Percentiles rank a stretch among this genome's conserved stretches.
Conservation (phyloP, 2,329 filamentous ascomycete genomes). For the Monosporascus sp. region DNA sequence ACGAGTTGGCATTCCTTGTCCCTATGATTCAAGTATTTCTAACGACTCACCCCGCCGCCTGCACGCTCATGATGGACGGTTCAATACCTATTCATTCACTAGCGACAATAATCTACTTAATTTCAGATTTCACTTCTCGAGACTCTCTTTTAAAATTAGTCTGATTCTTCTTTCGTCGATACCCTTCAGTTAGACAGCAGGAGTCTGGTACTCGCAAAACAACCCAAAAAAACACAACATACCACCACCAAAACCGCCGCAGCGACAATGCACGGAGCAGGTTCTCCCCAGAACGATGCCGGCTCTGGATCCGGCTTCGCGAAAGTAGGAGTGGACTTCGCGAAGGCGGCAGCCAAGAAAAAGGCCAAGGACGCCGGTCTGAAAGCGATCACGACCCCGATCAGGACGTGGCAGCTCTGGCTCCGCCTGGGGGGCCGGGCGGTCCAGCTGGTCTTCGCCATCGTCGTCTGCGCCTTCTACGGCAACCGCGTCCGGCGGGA, state of each 20-base stretch:
- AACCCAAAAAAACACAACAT: neutral
- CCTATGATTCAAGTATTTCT: neutral
- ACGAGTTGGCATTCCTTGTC: neutral
- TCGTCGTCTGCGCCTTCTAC: slow-evolving; percentile 66
- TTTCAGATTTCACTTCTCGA: neutral
- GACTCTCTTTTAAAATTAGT: neutral
- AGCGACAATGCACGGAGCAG: neutral
- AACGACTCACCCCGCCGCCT: neutral
- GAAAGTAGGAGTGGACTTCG: neutral
- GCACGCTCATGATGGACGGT: neutral
- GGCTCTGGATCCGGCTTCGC: neutral
- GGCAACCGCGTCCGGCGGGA: slow-evolving; percentile 52
- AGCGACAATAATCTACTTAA: neutral
- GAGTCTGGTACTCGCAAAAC: neutral
- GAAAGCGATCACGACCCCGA: neutral
- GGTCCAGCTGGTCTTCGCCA: slow-evolving; percentile 63
- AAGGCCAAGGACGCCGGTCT: too few relatives aligned
- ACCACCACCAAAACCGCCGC: neutral
- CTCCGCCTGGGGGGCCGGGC: slow-evolving; percentile 51
- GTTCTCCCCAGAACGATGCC: neutral
- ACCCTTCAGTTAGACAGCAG: too few relatives aligned
- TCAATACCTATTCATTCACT: neutral
- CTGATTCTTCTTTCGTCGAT: neutral
- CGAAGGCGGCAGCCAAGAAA: neutral
- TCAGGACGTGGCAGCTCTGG: slow-evolving; percentile 22